phyloP scores from a whole-genome alignment of 768 basidiomycete genomes.

The Hericium alpestre region DNA sequence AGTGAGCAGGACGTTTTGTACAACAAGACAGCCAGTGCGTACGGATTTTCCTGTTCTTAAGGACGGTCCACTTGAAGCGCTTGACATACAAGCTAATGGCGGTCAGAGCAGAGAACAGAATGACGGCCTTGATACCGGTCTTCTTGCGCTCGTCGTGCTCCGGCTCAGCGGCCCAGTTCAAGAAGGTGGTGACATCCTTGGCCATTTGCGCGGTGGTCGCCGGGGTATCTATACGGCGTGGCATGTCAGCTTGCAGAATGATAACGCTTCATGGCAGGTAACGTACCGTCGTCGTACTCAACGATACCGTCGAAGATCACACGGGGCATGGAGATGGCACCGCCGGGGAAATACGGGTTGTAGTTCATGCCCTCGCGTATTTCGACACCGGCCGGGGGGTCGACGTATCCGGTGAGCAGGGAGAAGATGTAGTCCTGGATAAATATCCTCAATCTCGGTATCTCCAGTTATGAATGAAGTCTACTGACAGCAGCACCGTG shows the following conservation, averaged over 20 bases:
- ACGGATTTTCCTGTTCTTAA: slow-evolving; percentile 94
- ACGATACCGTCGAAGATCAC: slow-evolving; percentile 92
- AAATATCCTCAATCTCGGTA: not conserved
- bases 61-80: slow-evolving; percentile 85
- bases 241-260: not conserved
- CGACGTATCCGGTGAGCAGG: slow-evolving; percentile 92
- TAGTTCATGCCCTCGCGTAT: slow-evolving; percentile 98
- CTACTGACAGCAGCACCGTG: slow-evolving; percentile 85
- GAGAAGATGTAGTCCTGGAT: slow-evolving; percentile 91
- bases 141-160: slow-evolving; percentile 98
- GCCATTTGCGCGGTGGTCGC: slow-evolving; percentile 98
- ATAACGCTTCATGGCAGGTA: not conserved
- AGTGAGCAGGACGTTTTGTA: not conserved
- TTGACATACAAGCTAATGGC: slow-evolving; percentile 81
- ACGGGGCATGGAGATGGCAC: slow-evolving; percentile 97
- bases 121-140: slow-evolving; percentile 90
- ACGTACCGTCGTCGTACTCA: slow-evolving; percentile 87
- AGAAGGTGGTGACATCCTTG: slow-evolving; percentile 93
- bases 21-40: slow-evolving; percentile 22
- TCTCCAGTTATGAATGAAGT: not conserved
- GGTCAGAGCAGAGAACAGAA: slow-evolving; percentile 80
- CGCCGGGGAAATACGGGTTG: slow-evolving; percentile 98
- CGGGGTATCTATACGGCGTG: slow-evolving; percentile 58
- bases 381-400: slow-evolving; percentile 91
- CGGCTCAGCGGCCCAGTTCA: slow-evolving; percentile 95